Conservation (phyloP, 257 asterid genomes). For the Anisodus tanguticus region DNA sequence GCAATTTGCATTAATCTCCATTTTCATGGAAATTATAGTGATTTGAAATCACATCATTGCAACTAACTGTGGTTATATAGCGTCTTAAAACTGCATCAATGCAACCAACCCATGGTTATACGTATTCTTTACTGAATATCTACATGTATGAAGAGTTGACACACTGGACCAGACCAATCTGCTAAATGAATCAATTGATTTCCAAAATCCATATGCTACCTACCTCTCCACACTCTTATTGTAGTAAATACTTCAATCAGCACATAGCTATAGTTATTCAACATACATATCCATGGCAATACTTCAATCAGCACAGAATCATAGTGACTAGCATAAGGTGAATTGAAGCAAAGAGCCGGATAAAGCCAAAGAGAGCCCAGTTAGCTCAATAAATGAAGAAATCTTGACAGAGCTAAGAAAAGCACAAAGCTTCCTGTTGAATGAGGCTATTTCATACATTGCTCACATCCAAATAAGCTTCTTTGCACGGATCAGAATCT, state of each 20-base stretch:
- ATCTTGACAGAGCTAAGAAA: background rate
- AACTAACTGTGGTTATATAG: background rate
- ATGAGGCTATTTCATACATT: background rate
- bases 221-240: background rate
- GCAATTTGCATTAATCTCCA: background rate
- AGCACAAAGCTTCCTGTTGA: background rate
- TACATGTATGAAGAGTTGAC: background rate
- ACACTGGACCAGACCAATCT: background rate
- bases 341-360: background rate
- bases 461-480: background rate
- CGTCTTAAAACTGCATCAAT: background rate
- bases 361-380: background rate
- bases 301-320: background rate
- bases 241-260: background rate
- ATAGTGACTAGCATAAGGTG: background rate
- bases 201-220: background rate
- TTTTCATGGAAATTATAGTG: background rate
- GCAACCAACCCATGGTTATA: slow-evolving; percentile 4
- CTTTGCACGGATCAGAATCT: background rate
- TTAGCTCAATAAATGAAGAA: background rate
- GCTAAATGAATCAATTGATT: background rate
- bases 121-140: background rate
- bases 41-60: background rate
- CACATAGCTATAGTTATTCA: background rate
- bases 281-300: background rate